Conservation (phyloP, 1,284 basidiomycete genomes). For the Naganishia liquefaciens region DNA sequence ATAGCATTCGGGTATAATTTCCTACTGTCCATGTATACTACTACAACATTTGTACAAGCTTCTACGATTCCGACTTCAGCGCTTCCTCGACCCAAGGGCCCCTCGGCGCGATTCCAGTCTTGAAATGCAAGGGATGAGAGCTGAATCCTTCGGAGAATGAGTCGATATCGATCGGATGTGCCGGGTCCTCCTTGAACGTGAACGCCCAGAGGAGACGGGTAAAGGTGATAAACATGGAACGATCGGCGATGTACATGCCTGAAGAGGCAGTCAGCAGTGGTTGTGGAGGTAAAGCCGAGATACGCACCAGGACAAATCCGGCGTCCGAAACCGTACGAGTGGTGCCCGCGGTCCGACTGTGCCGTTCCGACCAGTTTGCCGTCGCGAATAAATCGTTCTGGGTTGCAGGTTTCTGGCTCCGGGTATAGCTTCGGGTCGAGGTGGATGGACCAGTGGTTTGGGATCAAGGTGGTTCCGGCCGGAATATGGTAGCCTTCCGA, state of each 20-base stretch:
- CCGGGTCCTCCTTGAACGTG: conserved; percentile 30
- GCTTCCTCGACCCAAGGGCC: conserved; percentile 28
- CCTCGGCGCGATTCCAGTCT: conserved; percentile 32
- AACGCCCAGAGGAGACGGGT: conserved; percentile 37
- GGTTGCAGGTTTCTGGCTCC: conserved; percentile 35
- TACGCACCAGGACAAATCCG: conserved; percentile 31
- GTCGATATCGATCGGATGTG: conserved; percentile 33
- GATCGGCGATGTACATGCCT: conserved; percentile 39
- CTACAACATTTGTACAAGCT: background rate
- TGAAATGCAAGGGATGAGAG: conserved; percentile 38
- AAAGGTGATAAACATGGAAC: conserved; percentile 39
- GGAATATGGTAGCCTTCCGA: conserved; percentile 38
- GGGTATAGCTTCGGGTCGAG: conserved; percentile 38
- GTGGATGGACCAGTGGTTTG: conserved; percentile 46
- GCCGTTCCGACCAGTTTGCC: conserved; percentile 36
- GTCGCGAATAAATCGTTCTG: conserved; percentile 36
- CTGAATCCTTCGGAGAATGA: conserved; percentile 40
- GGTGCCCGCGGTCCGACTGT: conserved; percentile 39
- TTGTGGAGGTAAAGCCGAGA: background rate
- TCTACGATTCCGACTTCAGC: conserved; percentile 18
- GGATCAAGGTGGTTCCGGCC: conserved; percentile 45
- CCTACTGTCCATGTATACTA: background rate
- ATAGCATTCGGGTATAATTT: background rate
- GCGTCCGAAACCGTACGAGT: conserved; percentile 45
- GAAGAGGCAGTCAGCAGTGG: conserved; percentile 9